Conservation (phyloP, 2,329 filamentous ascomycete species). For the Dactylonectria estremocensis region DNA sequence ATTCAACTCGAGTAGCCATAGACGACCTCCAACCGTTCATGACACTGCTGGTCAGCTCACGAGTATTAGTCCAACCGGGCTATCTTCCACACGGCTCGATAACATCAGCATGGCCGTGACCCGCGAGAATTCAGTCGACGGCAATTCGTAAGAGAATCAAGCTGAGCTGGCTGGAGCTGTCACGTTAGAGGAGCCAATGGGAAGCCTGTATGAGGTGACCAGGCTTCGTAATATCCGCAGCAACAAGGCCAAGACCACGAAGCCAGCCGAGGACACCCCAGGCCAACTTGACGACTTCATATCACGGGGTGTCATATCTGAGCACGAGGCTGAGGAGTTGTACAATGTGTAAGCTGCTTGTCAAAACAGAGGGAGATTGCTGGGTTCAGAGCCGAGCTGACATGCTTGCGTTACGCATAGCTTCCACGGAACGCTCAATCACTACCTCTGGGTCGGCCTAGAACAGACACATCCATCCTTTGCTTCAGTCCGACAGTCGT, state of each 20-base stretch:
- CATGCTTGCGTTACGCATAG: too few relatives aligned
- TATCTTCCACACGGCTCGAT: constrained; percentile 29
- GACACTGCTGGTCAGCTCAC: too few relatives aligned
- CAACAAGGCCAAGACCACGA: constrained; percentile 32
- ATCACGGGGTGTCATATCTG: constrained; percentile 24
- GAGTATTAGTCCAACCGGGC: constrained; percentile 40
- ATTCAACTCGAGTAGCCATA: too few relatives aligned
- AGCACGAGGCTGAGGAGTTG: constrained; percentile 32
- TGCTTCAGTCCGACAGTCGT: constrained; percentile 67
- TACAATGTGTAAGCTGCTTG: constrained; percentile 34
- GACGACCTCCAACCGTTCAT: too few relatives aligned
- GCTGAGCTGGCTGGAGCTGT: constrained; percentile 29
- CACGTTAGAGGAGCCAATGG: constrained; percentile 35
- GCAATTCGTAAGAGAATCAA: constrained; percentile 12
- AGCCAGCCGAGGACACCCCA: constrained; percentile 17
- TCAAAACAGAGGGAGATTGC: too few relatives aligned
- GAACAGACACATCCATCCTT: constrained; percentile 57
- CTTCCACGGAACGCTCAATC: too few relatives aligned
- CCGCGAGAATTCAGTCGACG: constrained; percentile 31
- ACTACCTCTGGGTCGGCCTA: constrained; percentile 36
- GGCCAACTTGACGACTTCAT: constrained; percentile 36
- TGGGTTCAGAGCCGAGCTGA: too few relatives aligned
- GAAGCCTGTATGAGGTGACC: constrained; percentile 34
- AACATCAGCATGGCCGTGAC: constrained; percentile 37
- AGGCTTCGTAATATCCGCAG: constrained; percentile 36